phyloP scores from a whole-genome alignment of 2,329 filamentous ascomycete genomes.

The Aspergillus terreus region DNA sequence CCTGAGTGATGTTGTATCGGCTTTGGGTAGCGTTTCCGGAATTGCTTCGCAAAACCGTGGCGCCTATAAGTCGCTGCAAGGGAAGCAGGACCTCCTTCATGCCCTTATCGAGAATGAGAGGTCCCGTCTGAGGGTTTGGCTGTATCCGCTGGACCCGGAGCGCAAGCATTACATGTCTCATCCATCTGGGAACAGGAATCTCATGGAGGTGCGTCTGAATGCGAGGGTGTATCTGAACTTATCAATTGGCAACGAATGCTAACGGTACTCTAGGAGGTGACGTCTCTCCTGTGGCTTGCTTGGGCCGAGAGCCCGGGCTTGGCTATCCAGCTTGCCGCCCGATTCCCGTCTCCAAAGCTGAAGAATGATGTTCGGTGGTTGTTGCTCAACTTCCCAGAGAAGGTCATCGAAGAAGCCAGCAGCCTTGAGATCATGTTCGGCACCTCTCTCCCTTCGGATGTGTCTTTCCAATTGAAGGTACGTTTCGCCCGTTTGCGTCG shows the following conservation, averaged over 20 bases:
- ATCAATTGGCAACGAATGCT: slow-evolving; percentile 4
- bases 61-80: slow-evolving; percentile 62
- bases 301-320: slow-evolving; percentile 83
- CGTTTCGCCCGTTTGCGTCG: not conserved
- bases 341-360: slow-evolving; percentile 74
- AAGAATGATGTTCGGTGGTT: slow-evolving; percentile 73
- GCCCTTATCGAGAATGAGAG: slow-evolving; percentile 82
- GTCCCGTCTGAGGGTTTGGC: slow-evolving; percentile 80
- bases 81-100: slow-evolving; percentile 79
- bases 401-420: slow-evolving; percentile 74
- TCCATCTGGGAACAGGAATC: slow-evolving; percentile 39
- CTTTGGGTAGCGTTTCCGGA: slow-evolving; percentile 61
- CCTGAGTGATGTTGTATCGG: slow-evolving; percentile 67
- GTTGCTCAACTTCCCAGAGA: slow-evolving; percentile 78
- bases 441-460: slow-evolving; percentile 69
- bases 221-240: not conserved
- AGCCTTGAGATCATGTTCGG: slow-evolving; percentile 80
- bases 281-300: slow-evolving; percentile 70
- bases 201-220: slow-evolving; percentile 34
- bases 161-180: slow-evolving; percentile 50
- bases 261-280: slow-evolving; percentile 46
- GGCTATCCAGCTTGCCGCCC: slow-evolving; percentile 76
- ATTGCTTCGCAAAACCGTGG: slow-evolving; percentile 52
- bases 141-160: slow-evolving; percentile 70
- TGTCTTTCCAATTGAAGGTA: slow-evolving; percentile 81